phyloP scores from a whole-genome alignment of 371 early-diverging fungal genomes.

The Mortierella sp. region DNA sequence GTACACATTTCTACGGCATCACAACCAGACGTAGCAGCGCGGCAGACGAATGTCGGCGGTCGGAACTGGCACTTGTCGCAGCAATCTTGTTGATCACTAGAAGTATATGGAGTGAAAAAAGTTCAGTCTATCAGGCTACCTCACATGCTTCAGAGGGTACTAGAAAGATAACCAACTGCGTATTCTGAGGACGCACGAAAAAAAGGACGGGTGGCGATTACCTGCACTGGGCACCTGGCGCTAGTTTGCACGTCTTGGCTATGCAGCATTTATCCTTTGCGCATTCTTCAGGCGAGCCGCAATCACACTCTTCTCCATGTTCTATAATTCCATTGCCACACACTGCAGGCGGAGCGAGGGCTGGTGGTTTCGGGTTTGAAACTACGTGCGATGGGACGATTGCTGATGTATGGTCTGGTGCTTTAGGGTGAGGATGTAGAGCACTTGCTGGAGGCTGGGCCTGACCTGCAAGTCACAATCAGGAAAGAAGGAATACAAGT shows the following conservation, averaged over 20 bases:
- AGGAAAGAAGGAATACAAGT: too few relatives aligned
- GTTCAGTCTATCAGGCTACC: too few relatives aligned
- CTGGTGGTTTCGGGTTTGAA: neutral
- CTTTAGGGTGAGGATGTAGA: neutral
- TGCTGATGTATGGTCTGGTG: neutral
- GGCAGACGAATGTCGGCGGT: conserved; percentile 73
- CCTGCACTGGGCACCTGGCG: conserved; percentile 75
- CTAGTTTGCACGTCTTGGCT: conserved; percentile 82
- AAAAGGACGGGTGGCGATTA: neutral
- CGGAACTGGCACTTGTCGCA: conserved; percentile 82
- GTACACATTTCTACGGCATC: conserved; percentile 83
- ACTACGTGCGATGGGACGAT: neutral
- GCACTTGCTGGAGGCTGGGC: neutral
- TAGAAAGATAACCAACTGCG: too few relatives aligned
- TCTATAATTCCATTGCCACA: conserved; percentile 97
- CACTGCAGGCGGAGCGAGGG: conserved; percentile 48
- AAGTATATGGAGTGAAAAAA: conserved; percentile 59
- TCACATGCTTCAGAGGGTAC: too few relatives aligned
- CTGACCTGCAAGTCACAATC: too few relatives aligned
- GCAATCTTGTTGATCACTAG: conserved; percentile 78
- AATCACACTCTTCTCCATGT: conserved; percentile 93
- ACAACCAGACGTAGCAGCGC: conserved; percentile 78
- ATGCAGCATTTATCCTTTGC: conserved; percentile 84
- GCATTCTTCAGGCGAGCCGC: conserved; percentile 80
- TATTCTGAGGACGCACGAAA: too few relatives aligned